Evolutionary conservation across 495 filamentous ascomycete genomes (phyloP), one percentile per base, ranked within the genome.

Genomic region (Aspergillus asperescens): DNA sequence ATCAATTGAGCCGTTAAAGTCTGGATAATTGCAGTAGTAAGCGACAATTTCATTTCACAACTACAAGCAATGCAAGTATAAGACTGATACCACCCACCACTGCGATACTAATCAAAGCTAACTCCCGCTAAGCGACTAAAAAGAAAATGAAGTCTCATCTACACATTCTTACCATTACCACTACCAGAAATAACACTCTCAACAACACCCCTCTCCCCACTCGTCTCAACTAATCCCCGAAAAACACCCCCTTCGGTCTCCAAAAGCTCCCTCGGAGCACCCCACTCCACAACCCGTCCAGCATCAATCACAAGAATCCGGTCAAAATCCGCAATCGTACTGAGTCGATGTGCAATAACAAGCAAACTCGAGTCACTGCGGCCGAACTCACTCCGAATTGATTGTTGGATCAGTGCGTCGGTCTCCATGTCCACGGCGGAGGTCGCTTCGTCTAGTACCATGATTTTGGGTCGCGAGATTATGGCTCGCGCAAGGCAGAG

Each of bases 401-500:
- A 85, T 10, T 84, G 77, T 68, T 95, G 89, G 56, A 96, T 93
- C 13, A 91, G 70, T 5, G 78, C 73, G 64, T 96, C 90, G 0
- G 88, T 93, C 31, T 83, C 79, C 84, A 89, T 90, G 66, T 95
- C 90, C 4, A 96, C 88, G 3, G 90, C 87, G 4, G 82, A 86
- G 0, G 90, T 96, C 0, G 90, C 90, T 69, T 96, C 90, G 62
- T 96, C 90, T 8, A 96, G 77, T 7, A 96, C 82, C 79, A 96
- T 85, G 53, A 96, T 84, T 59, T 87, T 87, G 9, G 89, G 88
- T 0, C 82, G 78, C 4, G 81, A 74, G 25, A 94, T 83, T 60
- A 95, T 92, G 29, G 90, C 90, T 5, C 90, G 84, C 0, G 90
- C 90, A 1, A 96, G 82, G 58, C 89, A 93, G 10, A 96, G 79